phyloP scores from a whole-genome alignment of 2,329 filamentous ascomycete genomes.

The Blastomyces percursus region DNA sequence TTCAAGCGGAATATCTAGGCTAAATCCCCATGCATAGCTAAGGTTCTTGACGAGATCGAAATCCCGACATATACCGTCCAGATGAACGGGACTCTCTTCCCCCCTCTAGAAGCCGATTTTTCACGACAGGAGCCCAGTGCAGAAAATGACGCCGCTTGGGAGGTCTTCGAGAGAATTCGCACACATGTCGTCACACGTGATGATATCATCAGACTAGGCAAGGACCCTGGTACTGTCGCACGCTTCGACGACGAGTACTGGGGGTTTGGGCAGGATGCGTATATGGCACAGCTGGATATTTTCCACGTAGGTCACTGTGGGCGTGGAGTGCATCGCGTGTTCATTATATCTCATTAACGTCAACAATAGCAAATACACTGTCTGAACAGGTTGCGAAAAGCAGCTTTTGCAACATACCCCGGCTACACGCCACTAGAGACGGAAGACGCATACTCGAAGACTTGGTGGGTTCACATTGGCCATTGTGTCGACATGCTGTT shows the following conservation, averaged over 20 bases:
- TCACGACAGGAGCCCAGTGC: slow-evolving; percentile 23
- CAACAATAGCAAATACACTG: slow-evolving; percentile 22
- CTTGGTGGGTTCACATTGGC: slow-evolving; percentile 21
- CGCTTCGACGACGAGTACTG: slow-evolving; percentile 18
- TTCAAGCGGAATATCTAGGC: background rate
- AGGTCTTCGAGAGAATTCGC: slow-evolving; percentile 21
- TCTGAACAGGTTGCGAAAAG: slow-evolving; percentile 26
- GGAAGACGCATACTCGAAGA: slow-evolving; percentile 1
- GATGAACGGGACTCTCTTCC: slow-evolving; percentile 21
- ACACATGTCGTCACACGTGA: slow-evolving; percentile 18
- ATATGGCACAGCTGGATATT: slow-evolving; percentile 28
- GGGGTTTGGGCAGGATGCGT: slow-evolving; percentile 23
- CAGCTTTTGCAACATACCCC: slow-evolving; percentile 14
- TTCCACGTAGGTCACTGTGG: slow-evolving; percentile 23
- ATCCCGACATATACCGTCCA: slow-evolving; percentile 8
- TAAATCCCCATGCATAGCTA: slow-evolving; percentile 8
- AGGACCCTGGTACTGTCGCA: slow-evolving; percentile 21
- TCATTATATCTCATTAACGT: background rate
- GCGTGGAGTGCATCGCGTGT: background rate
- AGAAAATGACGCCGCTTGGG: slow-evolving; percentile 21
- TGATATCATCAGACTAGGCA: slow-evolving; percentile 21
- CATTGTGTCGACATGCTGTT: slow-evolving; percentile 30
- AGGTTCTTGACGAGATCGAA: slow-evolving; percentile 12
- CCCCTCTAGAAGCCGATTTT: slow-evolving; percentile 16
- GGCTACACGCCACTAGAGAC: slow-evolving; percentile 12